phyloP scores from a whole-genome alignment of 2,329 filamentous ascomycete genomes.

The Aspergillus nomiae region DNA sequence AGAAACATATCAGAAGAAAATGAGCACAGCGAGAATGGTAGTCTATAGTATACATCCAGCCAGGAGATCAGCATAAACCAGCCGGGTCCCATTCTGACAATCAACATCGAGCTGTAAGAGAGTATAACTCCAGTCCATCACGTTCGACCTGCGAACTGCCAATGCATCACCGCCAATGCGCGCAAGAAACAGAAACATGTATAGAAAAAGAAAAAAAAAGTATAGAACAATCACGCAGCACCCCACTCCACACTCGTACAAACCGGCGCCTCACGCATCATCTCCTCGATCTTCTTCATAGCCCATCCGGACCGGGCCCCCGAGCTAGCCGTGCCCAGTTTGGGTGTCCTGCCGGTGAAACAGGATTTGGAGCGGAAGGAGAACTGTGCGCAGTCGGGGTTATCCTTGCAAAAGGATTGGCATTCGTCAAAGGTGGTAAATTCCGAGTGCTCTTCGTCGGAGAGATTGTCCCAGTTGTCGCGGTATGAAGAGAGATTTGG shows the following conservation, averaged over 20 bases:
- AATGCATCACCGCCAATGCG: neutral
- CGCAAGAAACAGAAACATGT: slow-evolving; percentile 4
- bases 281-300: slow-evolving; percentile 29
- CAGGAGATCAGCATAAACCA: neutral
- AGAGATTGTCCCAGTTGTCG: slow-evolving; percentile 40
- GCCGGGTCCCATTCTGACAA: neutral
- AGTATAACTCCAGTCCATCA: neutral
- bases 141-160: slow-evolving; percentile 4
- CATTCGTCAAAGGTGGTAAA: slow-evolving; percentile 35
- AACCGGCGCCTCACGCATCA: slow-evolving; percentile 30
- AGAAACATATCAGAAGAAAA: neutral
- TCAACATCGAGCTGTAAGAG: neutral
- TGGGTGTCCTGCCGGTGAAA: slow-evolving; percentile 33
- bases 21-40: neutral
- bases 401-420: slow-evolving; percentile 28
- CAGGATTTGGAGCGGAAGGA: slow-evolving; percentile 31
- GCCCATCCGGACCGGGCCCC: slow-evolving; percentile 36
- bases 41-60: neutral
- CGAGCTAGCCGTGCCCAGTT: slow-evolving; percentile 29
- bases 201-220: slow-evolving; percentile 8
- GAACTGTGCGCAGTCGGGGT: slow-evolving; percentile 35
- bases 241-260: slow-evolving; percentile 33
- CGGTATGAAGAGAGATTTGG: slow-evolving; percentile 33
- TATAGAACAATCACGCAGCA: slow-evolving; percentile 7
- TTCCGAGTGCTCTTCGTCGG: slow-evolving; percentile 31